phyloP scores from a whole-genome alignment of 176 grass and related monocot species.

The Aegilops longissima region DNA sequence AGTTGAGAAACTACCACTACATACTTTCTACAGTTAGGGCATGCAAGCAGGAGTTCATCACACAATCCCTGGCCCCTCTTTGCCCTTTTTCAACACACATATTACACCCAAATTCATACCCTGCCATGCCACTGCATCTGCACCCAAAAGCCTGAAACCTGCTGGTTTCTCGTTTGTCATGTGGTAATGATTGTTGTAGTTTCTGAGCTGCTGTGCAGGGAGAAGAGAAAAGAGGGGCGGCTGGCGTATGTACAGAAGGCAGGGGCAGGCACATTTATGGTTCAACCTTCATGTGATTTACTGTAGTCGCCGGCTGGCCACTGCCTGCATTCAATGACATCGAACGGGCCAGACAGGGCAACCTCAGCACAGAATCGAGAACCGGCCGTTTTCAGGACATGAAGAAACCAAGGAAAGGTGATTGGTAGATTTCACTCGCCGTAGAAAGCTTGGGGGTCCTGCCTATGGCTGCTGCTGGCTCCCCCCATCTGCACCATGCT shows the following conservation, averaged over 20 bases:
- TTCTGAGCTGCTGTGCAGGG: conserved; percentile 10
- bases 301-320: background rate
- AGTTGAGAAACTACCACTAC: background rate
- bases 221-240: background rate
- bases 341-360: background rate
- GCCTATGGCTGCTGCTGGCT: background rate
- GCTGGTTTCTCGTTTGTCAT: background rate
- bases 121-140: background rate
- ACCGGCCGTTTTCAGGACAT: background rate
- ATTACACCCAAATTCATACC: background rate
- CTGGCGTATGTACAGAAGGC: conserved; percentile 21
- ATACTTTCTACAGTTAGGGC: background rate
- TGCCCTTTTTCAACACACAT: background rate
- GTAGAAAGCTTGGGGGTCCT: background rate
- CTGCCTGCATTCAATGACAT: conserved; percentile 24
- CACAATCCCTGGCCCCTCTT: background rate
- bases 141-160: background rate
- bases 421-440: conserved; percentile 4
- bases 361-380: background rate
- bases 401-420: background rate
- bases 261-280: conserved; percentile 24
- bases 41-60: conserved; percentile 10
- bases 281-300: conserved; percentile 40
- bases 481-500: background rate
- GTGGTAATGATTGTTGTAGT: conserved; percentile 28